Evolutionary conservation across 2,329 filamentous ascomycete genomes (phyloP).

Genomic region (Talaromyces sp.): DNA sequence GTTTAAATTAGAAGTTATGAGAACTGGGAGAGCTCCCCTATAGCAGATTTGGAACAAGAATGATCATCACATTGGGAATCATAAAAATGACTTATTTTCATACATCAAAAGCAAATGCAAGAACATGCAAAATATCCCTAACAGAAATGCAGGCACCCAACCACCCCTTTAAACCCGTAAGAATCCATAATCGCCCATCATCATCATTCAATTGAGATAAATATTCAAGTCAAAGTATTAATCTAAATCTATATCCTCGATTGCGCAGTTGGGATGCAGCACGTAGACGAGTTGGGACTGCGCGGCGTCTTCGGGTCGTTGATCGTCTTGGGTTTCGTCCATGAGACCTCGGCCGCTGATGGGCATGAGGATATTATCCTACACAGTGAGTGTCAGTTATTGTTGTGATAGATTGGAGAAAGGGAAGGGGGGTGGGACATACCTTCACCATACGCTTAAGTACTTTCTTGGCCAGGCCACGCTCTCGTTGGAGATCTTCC

Average conservation of each 20-base stretch:
- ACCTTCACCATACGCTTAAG: constrained; percentile 96
- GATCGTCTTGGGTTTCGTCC: constrained; percentile 62
- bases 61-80: background rate
- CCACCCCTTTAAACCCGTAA: background rate
- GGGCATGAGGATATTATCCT: constrained; percentile 60
- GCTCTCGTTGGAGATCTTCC: constrained; percentile 76
- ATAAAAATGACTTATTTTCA: constrained; percentile 1
- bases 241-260: constrained; percentile 53
- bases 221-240: background rate
- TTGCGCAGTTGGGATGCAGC: constrained; percentile 86
- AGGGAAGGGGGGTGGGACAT: constrained; percentile 32
- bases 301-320: constrained; percentile 34
- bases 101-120: background rate
- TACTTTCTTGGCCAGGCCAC: constrained; percentile 73
- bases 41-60: background rate
- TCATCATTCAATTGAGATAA: background rate
- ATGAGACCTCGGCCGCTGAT: constrained; percentile 82
- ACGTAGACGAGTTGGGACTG: constrained; percentile 68
- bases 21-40: too few species aligned
- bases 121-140: background rate
- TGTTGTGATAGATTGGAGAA: constrained; percentile 4
- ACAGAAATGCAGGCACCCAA: background rate
- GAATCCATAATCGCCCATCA: background rate
- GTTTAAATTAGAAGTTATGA: too few species aligned
- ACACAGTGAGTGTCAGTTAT: constrained; percentile 11